Evolutionary conservation across 116 monocot species (phyloP), one percentile per base, ranked within the genome.

Genomic region (Posidonia oceanica): DNA sequence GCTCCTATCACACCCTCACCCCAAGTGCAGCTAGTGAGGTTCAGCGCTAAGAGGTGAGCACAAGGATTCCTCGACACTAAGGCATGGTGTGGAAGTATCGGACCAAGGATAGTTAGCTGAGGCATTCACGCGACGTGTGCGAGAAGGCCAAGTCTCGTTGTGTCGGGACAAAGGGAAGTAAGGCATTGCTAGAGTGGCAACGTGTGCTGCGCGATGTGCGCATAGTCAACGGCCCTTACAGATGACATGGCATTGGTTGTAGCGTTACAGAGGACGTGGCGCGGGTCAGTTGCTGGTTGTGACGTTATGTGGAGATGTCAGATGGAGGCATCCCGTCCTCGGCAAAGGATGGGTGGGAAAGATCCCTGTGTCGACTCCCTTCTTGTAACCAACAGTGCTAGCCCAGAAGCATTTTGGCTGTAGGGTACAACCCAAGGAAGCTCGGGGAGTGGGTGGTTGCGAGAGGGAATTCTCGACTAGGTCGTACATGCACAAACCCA

Each of bases 401-500:
- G 66, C 61, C 42, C 68, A 48, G 0, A 53, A 52, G 2, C 18
- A n/a, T 4, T 0, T 7, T 4, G 18, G 12, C 6, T 13, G 4
- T 38, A 1, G 0, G 22, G 5, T 64, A 3, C 0, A 80, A 39
- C 1, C 72, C 72, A 4, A 80, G 54, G 68, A 80, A 76, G 17
- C 6, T 14, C 0, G 76, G 80, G 3, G 72, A 63, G 17, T 67
- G 63, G 14, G 80, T 76, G 36, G 80, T 80, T 0, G 3, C 14
- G 8, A 72, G 69, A 20, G 23, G 15, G 1, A 56, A 0, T 12
- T 21, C 0, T 7, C 37, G 7, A 14, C 68, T 67, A 2, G 68
- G 80, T 2, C 20, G 36, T 2, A 61, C 76, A 8, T 39, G 56
- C 1, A 80, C 0, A 68, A 80, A 80, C 12, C 80, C 72, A 8